phyloP scores from a whole-genome alignment of 495 filamentous ascomycete species.

The Penicillium alfredii region DNA sequence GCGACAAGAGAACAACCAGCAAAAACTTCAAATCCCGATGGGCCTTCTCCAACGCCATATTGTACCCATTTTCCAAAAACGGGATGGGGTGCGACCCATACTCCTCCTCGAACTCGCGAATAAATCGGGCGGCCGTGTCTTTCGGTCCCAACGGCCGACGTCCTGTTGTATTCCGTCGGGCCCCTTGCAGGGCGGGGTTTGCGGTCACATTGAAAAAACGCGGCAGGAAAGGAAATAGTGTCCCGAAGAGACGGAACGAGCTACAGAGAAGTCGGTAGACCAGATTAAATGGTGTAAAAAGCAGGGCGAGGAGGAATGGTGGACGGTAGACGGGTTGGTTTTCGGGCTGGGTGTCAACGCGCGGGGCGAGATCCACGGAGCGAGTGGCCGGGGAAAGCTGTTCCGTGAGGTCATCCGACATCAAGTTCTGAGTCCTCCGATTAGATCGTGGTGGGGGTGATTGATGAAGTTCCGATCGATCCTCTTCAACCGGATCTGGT shows the following conservation, averaged over 20 bases:
- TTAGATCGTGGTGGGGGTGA: constrained; percentile 50
- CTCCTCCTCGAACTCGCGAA: constrained; percentile 89
- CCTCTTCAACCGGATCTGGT: constrained; percentile 73
- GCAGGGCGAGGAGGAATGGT: constrained; percentile 64
- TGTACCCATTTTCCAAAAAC: constrained; percentile 82
- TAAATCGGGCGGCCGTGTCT: constrained; percentile 83
- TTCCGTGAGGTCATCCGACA: constrained; percentile 57
- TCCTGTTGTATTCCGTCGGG: constrained; percentile 58
- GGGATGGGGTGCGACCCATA: constrained; percentile 65
- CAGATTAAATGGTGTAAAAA: constrained; percentile 78
- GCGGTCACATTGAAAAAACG: constrained; percentile 51
- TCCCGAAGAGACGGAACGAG: constrained; percentile 59
- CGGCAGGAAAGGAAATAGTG: constrained; percentile 79
- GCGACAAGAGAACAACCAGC: constrained; percentile 74
- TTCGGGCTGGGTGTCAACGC: constrained; percentile 70
- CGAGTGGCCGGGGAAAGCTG: constrained; percentile 28
- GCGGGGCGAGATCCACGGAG: constrained; percentile 55
- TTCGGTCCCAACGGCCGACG: constrained; percentile 70
- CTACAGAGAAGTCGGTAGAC: constrained; percentile 62
- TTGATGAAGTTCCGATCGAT: constrained; percentile 53
- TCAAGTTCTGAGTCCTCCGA: constrained; percentile 47
- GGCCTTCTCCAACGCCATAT: constrained; percentile 79
- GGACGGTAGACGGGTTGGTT: constrained; percentile 57
- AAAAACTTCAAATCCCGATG: constrained; percentile 90
- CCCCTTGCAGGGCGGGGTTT: constrained; percentile 44